Evolutionary conservation across 495 filamentous ascomycete genomes (phyloP).

Genomic region (Podospora tetraspora): DNA sequence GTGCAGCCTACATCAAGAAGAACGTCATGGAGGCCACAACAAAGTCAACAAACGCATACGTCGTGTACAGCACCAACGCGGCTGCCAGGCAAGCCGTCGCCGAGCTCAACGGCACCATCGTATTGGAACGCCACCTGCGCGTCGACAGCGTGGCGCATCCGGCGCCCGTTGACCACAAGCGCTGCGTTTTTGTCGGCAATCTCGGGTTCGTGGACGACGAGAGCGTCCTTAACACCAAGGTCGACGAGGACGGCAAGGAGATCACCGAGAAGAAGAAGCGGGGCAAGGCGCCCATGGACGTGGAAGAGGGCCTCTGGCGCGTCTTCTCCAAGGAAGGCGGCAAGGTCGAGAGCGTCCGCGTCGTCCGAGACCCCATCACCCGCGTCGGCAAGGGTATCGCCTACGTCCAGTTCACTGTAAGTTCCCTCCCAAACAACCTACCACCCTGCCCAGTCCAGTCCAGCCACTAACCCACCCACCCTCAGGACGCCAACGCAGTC

Average conservation of each 20-base stretch:
- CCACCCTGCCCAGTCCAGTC: background rate
- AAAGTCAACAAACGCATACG: conserved; percentile 91
- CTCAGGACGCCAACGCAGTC: conserved; percentile 72
- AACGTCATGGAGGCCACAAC: conserved; percentile 82
- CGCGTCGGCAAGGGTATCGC: conserved; percentile 96
- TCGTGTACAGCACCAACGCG: conserved; percentile 67
- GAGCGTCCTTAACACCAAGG: conserved; percentile 53
- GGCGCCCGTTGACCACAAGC: conserved; percentile 67
- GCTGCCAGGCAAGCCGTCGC: conserved; percentile 72
- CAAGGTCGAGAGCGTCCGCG: conserved; percentile 84
- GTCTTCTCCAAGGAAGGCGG: conserved; percentile 70
- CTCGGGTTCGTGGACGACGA: conserved; percentile 92
- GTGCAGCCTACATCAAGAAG: conserved; percentile 79
- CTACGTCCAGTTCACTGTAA: conserved; percentile 86
- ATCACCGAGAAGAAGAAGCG: conserved; percentile 57
- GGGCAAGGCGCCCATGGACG: conserved; percentile 67
- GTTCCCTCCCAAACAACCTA: conserved; percentile 13
- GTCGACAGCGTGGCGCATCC: conserved; percentile 91
- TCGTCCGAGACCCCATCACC: conserved; percentile 84
- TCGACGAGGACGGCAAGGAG: conserved; percentile 45
- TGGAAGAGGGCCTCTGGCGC: conserved; percentile 94
- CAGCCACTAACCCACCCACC: background rate
- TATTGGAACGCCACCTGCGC: conserved; percentile 83
- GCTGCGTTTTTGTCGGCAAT: conserved; percentile 96
- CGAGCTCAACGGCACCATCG: conserved; percentile 72